These are phyloP conservation scores for Amanita brunnescens DNA, from an alignment of 768 basidiomycete genomes.

Conservation along the genomic window DNA sequence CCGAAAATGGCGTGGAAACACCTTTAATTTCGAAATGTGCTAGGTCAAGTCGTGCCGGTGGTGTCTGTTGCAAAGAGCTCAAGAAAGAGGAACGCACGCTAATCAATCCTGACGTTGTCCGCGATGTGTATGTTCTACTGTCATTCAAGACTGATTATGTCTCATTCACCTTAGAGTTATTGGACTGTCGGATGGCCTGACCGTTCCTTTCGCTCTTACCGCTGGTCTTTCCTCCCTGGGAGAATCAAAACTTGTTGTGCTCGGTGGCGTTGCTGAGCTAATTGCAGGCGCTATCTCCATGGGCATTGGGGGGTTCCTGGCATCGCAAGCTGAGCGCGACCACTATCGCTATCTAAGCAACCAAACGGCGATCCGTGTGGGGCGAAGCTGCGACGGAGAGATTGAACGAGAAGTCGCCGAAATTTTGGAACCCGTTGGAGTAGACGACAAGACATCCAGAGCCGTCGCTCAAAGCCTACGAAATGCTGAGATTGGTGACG, in stretches of 20 bases:
- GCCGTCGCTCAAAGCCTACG: constrained; percentile 71
- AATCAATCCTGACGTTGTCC: constrained; percentile 79
- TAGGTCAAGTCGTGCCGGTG: constrained; percentile 41
- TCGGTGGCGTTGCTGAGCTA: constrained; percentile 92
- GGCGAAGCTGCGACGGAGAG: constrained; percentile 85
- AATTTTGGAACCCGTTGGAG: constrained; percentile 82
- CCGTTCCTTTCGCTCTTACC: constrained; percentile 86
- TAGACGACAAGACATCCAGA: constrained; percentile 73
- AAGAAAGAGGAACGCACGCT: constrained; percentile 76
- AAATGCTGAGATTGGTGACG: constrained; percentile 42
- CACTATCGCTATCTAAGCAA: constrained; percentile 78
- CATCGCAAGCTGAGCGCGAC: constrained; percentile 93
- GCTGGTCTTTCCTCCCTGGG: constrained; percentile 88
- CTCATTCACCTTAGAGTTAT: constrained; percentile 48
- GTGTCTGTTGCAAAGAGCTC: constrained; percentile 85
- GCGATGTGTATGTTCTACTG: constrained; percentile 60
- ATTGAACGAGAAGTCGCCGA: constrained; percentile 92
- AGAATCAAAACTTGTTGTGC: constrained; percentile 82
- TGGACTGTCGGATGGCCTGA: constrained; percentile 85
- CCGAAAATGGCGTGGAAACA: constrained; percentile 27
- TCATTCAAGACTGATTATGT: background rate
- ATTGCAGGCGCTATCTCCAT: constrained; percentile 96
- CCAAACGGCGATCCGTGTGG: constrained; percentile 73
- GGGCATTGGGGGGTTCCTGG: constrained; percentile 98
- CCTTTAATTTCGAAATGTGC: constrained; percentile 54